Percentiles rank a stretch among this genome's conserved stretches.
Evolutionary conservation across 75 land plant species (phyloP).

Genomic region (Azolla pinnata): DNA sequence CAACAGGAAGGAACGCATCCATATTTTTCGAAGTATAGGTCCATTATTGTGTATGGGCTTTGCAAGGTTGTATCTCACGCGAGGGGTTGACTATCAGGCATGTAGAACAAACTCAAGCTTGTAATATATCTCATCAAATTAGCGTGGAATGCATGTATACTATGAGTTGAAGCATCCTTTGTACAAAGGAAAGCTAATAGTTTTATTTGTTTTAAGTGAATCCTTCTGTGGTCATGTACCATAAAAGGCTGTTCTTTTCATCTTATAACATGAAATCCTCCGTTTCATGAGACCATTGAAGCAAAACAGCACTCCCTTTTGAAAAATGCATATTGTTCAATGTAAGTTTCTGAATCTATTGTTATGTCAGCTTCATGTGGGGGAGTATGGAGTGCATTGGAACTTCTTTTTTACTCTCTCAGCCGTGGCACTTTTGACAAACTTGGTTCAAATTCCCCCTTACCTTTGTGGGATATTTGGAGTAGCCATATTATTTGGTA

Average conservation of each 20-base stretch:
- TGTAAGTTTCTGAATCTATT: no score
- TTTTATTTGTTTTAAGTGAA: no score
- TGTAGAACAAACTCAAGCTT: not conserved
- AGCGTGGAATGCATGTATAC: not conserved
- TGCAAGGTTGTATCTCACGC: slow-evolving; percentile 57
- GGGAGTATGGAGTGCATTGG: slow-evolving; percentile 99
- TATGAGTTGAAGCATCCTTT: no score
- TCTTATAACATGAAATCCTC: no score
- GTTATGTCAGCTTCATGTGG: slow-evolving; percentile 75
- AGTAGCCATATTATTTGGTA: slow-evolving; percentile 53
- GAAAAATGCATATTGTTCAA: no score
- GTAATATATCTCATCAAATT: no score
- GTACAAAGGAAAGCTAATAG: no score
- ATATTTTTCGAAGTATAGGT: slow-evolving; percentile 39
- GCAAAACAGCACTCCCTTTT: no score
- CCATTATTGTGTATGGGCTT: slow-evolving; percentile 67
- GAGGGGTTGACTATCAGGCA: slow-evolving; percentile 88
- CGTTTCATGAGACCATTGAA: no score
- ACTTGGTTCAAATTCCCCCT: slow-evolving; percentile 49
- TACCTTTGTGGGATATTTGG: slow-evolving; percentile 65
- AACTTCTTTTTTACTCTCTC: slow-evolving; percentile 99
- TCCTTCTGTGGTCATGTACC: no score
- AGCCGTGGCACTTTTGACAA: slow-evolving; percentile 62
- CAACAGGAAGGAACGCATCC: no score
- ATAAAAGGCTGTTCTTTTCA: no score